Percentiles rank a stretch among this genome's conserved stretches.
phyloP scores from a whole-genome alignment of 176 grass and related monocot genomes.

The Triticum dicoccoides region DNA sequence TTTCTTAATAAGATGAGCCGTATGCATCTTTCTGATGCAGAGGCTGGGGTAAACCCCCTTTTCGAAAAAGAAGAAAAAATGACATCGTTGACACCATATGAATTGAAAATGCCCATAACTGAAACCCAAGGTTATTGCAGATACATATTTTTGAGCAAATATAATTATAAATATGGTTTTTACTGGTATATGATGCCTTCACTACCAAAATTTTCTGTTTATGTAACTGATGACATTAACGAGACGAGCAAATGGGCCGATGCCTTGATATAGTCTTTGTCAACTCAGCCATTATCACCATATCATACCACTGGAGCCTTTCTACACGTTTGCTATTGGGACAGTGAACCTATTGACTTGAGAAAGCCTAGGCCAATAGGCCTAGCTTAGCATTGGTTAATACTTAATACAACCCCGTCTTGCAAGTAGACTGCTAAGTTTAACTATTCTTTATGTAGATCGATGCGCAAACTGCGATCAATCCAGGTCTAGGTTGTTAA shows the following conservation, averaged over 20 bases:
- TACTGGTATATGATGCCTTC: background rate
- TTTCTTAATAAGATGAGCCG: too few species aligned
- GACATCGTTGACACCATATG: background rate
- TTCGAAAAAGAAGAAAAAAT: background rate
- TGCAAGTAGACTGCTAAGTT: background rate
- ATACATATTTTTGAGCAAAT: background rate
- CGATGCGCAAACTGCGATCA: background rate
- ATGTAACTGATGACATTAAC: slow-evolving; percentile 14
- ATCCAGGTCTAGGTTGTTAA: slow-evolving; percentile 8
- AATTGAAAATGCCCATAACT: background rate
- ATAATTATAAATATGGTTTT: background rate
- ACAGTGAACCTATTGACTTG: slow-evolving; percentile 15
- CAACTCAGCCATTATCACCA: slow-evolving; percentile 16
- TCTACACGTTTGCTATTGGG: slow-evolving; percentile 23
- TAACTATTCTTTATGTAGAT: background rate
- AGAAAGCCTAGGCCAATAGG: background rate
- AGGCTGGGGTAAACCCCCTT: too few species aligned
- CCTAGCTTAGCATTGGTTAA: slow-evolving; percentile 11
- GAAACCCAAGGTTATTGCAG: background rate
- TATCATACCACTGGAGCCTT: slow-evolving; percentile 2
- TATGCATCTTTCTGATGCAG: too few species aligned
- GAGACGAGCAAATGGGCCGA: background rate
- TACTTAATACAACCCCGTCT: background rate
- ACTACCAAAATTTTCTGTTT: background rate
- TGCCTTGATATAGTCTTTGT: background rate